These are phyloP conservation scores for Fraxinus xanthoxyloides DNA, from an alignment of 305 asterid genomes.

Conservation along the genomic window DNA sequence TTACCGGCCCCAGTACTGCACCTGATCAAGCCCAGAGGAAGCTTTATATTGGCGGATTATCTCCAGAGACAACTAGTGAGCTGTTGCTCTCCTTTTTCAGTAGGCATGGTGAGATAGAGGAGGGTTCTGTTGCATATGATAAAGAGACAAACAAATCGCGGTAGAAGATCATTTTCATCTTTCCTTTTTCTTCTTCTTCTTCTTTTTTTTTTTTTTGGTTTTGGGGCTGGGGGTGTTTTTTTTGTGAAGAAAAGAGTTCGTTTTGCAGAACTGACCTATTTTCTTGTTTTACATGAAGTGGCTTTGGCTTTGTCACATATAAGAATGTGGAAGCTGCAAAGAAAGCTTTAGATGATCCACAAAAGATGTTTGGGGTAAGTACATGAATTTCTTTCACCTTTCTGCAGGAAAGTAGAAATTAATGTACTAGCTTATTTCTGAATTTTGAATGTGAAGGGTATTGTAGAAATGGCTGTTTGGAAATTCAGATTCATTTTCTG, in stretches of 20 bases:
- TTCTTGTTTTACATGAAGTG: constrained; percentile 40
- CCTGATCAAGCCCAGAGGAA: constrained; percentile 73
- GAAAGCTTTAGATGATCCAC: constrained; percentile 75
- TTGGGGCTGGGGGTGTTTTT: too few relatives aligned
- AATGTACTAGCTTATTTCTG: background rate
- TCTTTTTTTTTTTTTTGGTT: background rate
- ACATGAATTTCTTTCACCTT: background rate
- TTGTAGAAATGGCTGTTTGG: background rate
- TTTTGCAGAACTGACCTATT: constrained; percentile 26
- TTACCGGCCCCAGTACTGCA: constrained; percentile 31
- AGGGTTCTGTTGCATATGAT: constrained; percentile 89
- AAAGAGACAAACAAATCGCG: constrained; percentile 80
- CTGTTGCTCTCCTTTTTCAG: constrained; percentile 56
- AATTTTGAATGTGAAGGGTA: background rate
- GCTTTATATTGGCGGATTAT: constrained; percentile 71
- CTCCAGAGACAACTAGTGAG: constrained; percentile 78
- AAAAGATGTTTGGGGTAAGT: constrained; percentile 73
- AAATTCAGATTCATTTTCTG: background rate
- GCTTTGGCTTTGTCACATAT: constrained; percentile 80
- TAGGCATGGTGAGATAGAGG: constrained; percentile 77
- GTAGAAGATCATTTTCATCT: constrained; percentile 30
- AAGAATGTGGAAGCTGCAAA: constrained; percentile 71
- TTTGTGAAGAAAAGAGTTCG: background rate
- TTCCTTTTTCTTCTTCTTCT: background rate
- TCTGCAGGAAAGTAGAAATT: background rate